Conservation (phyloP, 1,139 yeast genomes). For the Yamadazyma spencermartinsiae region DNA sequence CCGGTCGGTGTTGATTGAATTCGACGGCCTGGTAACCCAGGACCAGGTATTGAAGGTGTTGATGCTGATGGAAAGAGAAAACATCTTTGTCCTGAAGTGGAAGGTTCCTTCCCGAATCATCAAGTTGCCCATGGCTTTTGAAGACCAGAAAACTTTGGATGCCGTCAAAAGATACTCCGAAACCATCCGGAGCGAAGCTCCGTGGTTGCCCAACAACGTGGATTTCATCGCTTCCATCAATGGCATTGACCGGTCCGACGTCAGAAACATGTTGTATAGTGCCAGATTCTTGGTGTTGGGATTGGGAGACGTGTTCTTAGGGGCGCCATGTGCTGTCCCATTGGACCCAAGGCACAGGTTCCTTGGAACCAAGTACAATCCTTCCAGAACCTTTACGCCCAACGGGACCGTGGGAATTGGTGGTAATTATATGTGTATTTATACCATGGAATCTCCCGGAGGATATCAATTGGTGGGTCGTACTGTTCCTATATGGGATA, state of each 20-base stretch:
- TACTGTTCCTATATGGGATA: constrained; percentile 98
- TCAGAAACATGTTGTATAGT: constrained; percentile 78
- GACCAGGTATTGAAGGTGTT: constrained; percentile 59
- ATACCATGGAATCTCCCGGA: constrained; percentile 98
- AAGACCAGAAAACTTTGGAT: constrained; percentile 81
- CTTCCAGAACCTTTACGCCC: constrained; percentile 93
- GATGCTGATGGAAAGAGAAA: constrained; percentile 72
- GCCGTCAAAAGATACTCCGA: constrained; percentile 91
- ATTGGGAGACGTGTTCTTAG: constrained; percentile 94
- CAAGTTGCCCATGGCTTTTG: constrained; percentile 94
- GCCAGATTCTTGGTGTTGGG: constrained; percentile 93
- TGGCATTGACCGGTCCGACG: constrained; percentile 72
- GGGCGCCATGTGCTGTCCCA: constrained; percentile 98
- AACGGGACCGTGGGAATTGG: constrained; percentile 98
- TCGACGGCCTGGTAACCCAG: constrained; percentile 66
- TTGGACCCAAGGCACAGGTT: constrained; percentile 94
- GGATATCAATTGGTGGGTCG: constrained; percentile 97
- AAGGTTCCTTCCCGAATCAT: constrained; percentile 77
- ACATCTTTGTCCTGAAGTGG: constrained; percentile 78
- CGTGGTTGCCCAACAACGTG: constrained; percentile 97
- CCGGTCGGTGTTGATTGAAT: constrained; percentile 88
- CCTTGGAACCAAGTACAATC: constrained; percentile 91
- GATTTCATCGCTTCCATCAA: constrained; percentile 91
- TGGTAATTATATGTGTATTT: constrained; percentile 97
- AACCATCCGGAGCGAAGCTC: constrained; percentile 89